These are phyloP conservation scores for Aspergillus calidoustus DNA, from an alignment of 2,329 filamentous ascomycete species.

Conservation along the genomic window DNA sequence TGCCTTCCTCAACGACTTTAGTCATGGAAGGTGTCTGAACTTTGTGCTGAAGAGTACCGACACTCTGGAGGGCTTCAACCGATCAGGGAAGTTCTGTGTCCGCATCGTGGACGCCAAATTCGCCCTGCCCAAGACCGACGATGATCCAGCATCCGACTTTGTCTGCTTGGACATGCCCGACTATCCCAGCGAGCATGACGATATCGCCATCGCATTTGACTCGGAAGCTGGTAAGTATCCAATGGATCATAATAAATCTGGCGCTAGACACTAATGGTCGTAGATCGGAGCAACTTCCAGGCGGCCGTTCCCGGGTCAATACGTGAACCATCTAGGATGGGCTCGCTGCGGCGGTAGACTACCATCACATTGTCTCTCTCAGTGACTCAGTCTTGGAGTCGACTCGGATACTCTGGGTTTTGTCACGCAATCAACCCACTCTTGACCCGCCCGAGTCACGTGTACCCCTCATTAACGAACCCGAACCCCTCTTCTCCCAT, in stretches of 20 bases:
- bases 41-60: slow-evolving; percentile 86
- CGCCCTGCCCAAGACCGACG: slow-evolving; percentile 68
- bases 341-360: slow-evolving; percentile 43
- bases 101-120: slow-evolving; percentile 91
- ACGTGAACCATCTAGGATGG: slow-evolving; percentile 46
- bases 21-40: slow-evolving; percentile 85
- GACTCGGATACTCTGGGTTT: neutral
- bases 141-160: slow-evolving; percentile 67
- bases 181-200: slow-evolving; percentile 89
- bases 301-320: slow-evolving; percentile 44
- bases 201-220: slow-evolving; percentile 85
- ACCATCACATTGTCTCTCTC: neutral
- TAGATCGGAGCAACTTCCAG: slow-evolving; percentile 46
- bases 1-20: slow-evolving; percentile 87
- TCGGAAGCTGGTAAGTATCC: slow-evolving; percentile 69
- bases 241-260: neutral
- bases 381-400: neutral
- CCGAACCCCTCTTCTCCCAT: neutral
- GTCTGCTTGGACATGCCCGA: slow-evolving; percentile 86
- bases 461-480: slow-evolving; percentile 3
- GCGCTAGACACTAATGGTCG: slow-evolving; percentile 11
- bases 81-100: slow-evolving; percentile 70
- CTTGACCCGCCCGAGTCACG: slow-evolving; percentile 12
- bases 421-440: neutral
- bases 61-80: slow-evolving; percentile 71